phyloP scores from a whole-genome alignment of 2,329 filamentous ascomycete genomes.

The Pestalotiopsis sp. region DNA sequence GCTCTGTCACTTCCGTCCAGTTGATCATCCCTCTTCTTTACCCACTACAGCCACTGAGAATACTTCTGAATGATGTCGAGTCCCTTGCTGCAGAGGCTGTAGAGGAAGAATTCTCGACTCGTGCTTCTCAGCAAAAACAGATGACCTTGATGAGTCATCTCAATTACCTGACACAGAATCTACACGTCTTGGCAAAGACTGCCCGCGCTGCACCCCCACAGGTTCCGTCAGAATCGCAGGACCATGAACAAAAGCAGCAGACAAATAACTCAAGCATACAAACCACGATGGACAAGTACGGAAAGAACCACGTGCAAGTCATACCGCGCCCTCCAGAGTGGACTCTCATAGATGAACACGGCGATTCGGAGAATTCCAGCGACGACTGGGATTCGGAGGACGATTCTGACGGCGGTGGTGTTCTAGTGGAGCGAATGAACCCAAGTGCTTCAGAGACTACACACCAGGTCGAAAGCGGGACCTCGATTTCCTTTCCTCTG shows the following conservation, averaged over 20 bases:
- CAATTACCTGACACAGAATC: constrained; percentile 73
- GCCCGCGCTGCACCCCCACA: constrained; percentile 28
- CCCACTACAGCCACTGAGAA: constrained; percentile 66
- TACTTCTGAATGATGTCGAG: constrained; percentile 67
- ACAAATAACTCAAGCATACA: constrained; percentile 17
- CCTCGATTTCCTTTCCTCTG: constrained; percentile 77
- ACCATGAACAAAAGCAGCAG: constrained; percentile 9
- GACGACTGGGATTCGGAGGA: constrained; percentile 50
- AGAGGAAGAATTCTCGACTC: constrained; percentile 66
- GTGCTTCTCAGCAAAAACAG: constrained; percentile 56
- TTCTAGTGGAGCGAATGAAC: constrained; percentile 27
- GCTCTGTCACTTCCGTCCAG: constrained; percentile 63
- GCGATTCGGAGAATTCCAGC: constrained; percentile 38
- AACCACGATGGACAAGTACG: constrained; percentile 34
- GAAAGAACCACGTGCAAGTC: constrained; percentile 67
- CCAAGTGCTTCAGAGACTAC: constrained; percentile 30
- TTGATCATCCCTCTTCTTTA: constrained; percentile 73
- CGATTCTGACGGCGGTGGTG: constrained; percentile 49
- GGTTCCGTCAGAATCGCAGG: constrained; percentile 16
- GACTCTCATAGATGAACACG: constrained; percentile 49
- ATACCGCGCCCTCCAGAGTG: constrained; percentile 81
- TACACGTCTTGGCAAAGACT: constrained; percentile 66
- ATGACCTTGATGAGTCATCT: constrained; percentile 72
- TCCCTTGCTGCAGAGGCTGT: constrained; percentile 61
- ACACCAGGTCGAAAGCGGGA: constrained; percentile 62